Evolutionary conservation across 1,284 basidiomycete species (phyloP).

Genomic region (Naganishia liquefaciens): DNA sequence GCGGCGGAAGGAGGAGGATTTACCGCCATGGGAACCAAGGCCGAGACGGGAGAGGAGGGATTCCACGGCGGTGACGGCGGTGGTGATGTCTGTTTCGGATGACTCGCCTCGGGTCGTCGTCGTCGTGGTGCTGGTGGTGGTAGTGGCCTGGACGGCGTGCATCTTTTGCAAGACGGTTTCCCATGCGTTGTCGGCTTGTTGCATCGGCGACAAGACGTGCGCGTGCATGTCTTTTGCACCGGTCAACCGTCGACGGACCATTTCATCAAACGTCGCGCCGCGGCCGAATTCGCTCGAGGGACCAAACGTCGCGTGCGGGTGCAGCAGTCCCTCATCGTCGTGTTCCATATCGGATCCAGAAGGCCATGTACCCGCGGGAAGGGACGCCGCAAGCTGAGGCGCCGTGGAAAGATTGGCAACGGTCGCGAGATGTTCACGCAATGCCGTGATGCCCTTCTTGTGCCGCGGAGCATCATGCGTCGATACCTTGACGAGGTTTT

Average conservation of each 20-base stretch:
- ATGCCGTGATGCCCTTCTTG: slow-evolving; percentile 10
- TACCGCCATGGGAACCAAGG: not conserved
- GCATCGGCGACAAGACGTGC: not conserved
- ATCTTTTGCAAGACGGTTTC: slow-evolving; percentile 17
- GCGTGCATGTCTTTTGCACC: not conserved
- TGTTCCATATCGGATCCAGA: not conserved
- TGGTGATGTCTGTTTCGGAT: too few species aligned
- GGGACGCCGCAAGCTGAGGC: not conserved
- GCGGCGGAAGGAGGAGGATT: slow-evolving; percentile 14
- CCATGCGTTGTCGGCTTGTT: slow-evolving; percentile 25
- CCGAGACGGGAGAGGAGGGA: slow-evolving; percentile 5
- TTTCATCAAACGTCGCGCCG: slow-evolving; percentile 12
- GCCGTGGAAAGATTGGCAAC: slow-evolving; percentile 13
- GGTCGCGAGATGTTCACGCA: slow-evolving; percentile 21
- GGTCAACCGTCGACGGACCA: slow-evolving; percentile 1
- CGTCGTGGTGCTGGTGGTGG: not conserved
- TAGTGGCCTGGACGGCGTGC: not conserved
- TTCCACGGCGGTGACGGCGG: slow-evolving; percentile 9
- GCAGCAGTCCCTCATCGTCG: not conserved
- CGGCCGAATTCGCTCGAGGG: not conserved
- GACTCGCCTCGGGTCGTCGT: not conserved
- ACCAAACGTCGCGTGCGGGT: slow-evolving; percentile 7
- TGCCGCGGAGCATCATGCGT: too few species aligned
- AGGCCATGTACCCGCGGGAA: not conserved
- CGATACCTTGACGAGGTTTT: not conserved